Evolutionary conservation across 2,329 filamentous ascomycete genomes (phyloP).

Genomic region (Colletotrichum gigasporum): DNA sequence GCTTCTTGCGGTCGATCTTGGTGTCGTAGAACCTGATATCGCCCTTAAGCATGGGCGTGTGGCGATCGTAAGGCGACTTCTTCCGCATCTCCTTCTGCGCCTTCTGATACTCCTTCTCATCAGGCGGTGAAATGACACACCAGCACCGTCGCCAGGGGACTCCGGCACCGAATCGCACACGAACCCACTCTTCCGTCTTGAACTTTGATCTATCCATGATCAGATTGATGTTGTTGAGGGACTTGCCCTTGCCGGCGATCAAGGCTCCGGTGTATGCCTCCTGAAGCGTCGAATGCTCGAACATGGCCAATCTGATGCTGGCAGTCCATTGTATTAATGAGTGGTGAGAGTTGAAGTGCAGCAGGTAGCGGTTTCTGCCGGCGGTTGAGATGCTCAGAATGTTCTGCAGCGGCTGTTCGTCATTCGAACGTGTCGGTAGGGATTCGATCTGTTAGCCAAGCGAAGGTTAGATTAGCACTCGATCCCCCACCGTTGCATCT

Average conservation of each 20-base stretch:
- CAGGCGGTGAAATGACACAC: slow-evolving; percentile 92
- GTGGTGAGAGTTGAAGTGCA: slow-evolving; percentile 96
- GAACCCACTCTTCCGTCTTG: slow-evolving; percentile 89
- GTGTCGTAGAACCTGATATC: slow-evolving; percentile 96
- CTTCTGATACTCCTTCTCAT: slow-evolving; percentile 91
- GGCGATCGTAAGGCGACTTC: slow-evolving; percentile 83
- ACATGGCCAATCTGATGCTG: slow-evolving; percentile 92
- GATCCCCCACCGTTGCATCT: slow-evolving; percentile 5
- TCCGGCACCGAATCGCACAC: slow-evolving; percentile 93
- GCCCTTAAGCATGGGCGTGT: slow-evolving; percentile 76
- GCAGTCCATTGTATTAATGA: slow-evolving; percentile 96
- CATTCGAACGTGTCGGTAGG: slow-evolving; percentile 80
- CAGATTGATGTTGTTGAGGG: slow-evolving; percentile 86
- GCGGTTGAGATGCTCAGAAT: slow-evolving; percentile 96
- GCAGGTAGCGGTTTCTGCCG: slow-evolving; percentile 91
- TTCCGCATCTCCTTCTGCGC: slow-evolving; percentile 85
- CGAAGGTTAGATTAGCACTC: slow-evolving; percentile 21
- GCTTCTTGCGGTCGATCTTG: slow-evolving; percentile 78
- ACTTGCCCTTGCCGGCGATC: slow-evolving; percentile 92
- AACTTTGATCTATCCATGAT: slow-evolving; percentile 86
- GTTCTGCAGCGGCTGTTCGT: slow-evolving; percentile 87
- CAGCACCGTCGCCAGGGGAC: slow-evolving; percentile 97
- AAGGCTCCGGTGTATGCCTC: slow-evolving; percentile 97
- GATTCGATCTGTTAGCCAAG: slow-evolving; percentile 75
- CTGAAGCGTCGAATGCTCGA: slow-evolving; percentile 90